Evolutionary conservation across 805 yeast genomes (phyloP).

Genomic region (Candida verbasci): DNA sequence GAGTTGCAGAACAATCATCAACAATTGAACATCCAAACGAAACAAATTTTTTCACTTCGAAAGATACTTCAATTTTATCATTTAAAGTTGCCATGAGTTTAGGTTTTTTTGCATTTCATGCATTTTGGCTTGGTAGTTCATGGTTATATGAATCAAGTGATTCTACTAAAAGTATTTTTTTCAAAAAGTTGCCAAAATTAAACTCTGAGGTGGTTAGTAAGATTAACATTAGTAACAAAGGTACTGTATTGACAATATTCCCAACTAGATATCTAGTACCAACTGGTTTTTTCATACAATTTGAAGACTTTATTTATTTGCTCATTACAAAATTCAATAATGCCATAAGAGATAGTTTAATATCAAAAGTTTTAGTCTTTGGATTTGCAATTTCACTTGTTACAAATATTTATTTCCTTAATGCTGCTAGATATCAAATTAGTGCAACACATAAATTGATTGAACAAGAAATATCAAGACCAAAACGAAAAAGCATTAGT

Average conservation of each 20-base stretch:
- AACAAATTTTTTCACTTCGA: slow-evolving; percentile 18
- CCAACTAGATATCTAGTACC: slow-evolving; percentile 59
- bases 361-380: slow-evolving; percentile 72
- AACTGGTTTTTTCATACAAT: slow-evolving; percentile 47
- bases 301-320: slow-evolving; percentile 57
- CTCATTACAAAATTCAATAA: slow-evolving; percentile 52
- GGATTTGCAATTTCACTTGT: slow-evolving; percentile 72
- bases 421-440: slow-evolving; percentile 72
- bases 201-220: slow-evolving; percentile 40
- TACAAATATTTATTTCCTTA: slow-evolving; percentile 78
- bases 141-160: slow-evolving; percentile 48
- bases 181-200: slow-evolving; percentile 21
- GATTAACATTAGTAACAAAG: slow-evolving; percentile 42
- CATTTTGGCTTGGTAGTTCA: slow-evolving; percentile 64
- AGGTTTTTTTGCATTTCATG: slow-evolving; percentile 58
- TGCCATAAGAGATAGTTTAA: slow-evolving; percentile 74
- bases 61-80: slow-evolving; percentile 37
- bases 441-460: slow-evolving; percentile 38
- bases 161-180: slow-evolving; percentile 8
- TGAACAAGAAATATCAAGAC: slow-evolving; percentile 33
- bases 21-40: slow-evolving; percentile 33
- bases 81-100: slow-evolving; percentile 59
- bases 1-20: slow-evolving; percentile 50
- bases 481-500: slow-evolving; percentile 15
- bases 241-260: slow-evolving; percentile 54